These are phyloP conservation scores for Metschnikowia aberdeeniae DNA, from an alignment of 805 yeast species.

Conservation along the genomic window DNA sequence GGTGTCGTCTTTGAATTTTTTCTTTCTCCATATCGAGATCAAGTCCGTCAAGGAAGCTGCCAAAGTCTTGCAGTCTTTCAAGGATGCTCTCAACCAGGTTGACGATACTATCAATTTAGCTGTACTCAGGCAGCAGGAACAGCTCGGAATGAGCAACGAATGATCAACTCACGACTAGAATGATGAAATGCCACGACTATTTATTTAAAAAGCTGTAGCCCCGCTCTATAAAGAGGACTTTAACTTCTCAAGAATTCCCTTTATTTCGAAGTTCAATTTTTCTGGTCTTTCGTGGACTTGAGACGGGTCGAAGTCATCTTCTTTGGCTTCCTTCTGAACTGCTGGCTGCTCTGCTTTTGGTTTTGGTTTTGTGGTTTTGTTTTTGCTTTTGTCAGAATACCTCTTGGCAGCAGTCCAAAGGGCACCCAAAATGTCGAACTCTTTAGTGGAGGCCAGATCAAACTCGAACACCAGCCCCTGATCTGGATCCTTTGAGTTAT, in stretches of 20 bases:
- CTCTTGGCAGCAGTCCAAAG: slow-evolving; percentile 29
- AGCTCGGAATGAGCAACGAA: neutral
- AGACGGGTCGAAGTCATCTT: slow-evolving; percentile 6
- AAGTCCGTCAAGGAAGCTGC: slow-evolving; percentile 17
- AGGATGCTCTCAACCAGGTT: slow-evolving; percentile 20
- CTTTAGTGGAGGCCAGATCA: slow-evolving; percentile 10
- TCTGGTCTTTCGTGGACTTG: slow-evolving; percentile 11
- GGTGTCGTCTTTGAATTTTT: slow-evolving; percentile 25
- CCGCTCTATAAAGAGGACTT: neutral
- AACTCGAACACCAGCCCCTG: slow-evolving; percentile 27
- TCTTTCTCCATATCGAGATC: slow-evolving; percentile 27
- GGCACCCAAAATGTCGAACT: slow-evolving; percentile 31
- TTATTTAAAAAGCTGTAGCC: slow-evolving; percentile 1
- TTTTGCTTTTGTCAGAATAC: slow-evolving; percentile 13
- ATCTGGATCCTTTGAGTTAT: slow-evolving; percentile 10
- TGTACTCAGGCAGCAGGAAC: slow-evolving; percentile 13
- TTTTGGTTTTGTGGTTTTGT: neutral
- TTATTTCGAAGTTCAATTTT: slow-evolving; percentile 8
- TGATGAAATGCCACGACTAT: slow-evolving; percentile 5
- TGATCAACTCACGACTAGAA: slow-evolving; percentile 1
- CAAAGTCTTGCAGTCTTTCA: slow-evolving; percentile 21
- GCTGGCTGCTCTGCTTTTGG: neutral
- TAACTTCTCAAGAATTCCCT: slow-evolving; percentile 2
- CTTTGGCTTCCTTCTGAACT: neutral
- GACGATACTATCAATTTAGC: slow-evolving; percentile 23